A percentile compares a stretch with the other conserved stretches of the same genome.
phyloP scores from a whole-genome alignment of 805 yeast genomes.

The Candida ovalis region DNA sequence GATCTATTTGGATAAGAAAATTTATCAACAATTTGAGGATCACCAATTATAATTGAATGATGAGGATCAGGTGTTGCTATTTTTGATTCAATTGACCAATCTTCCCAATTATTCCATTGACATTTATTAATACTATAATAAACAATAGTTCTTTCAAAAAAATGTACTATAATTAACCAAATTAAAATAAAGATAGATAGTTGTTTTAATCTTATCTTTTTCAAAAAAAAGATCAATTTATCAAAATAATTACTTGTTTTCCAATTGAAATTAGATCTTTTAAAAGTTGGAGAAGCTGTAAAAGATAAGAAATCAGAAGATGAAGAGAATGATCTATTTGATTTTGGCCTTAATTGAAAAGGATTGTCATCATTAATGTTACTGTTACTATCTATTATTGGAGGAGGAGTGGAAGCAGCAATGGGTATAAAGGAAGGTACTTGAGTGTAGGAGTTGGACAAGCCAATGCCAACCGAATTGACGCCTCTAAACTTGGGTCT shows the following conservation, averaged over 20 bases:
- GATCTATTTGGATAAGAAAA: slow-evolving; percentile 81
- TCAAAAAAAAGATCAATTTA: too few relatives aligned
- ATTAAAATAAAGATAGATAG: slow-evolving; percentile 25
- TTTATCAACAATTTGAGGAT: slow-evolving; percentile 88
- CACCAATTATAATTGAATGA: slow-evolving; percentile 61
- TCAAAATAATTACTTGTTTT: background rate
- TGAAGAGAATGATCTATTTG: background rate
- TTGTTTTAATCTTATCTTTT: slow-evolving; percentile 17
- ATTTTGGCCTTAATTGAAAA: slow-evolving; percentile 1
- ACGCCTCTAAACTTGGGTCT: slow-evolving; percentile 15
- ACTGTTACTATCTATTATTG: background rate
- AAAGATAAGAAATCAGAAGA: background rate
- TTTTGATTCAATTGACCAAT: slow-evolving; percentile 41
- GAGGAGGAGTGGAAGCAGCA: background rate
- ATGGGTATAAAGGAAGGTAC: background rate
- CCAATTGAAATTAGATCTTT: background rate
- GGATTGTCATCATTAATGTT: background rate
- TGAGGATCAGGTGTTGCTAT: too few relatives aligned
- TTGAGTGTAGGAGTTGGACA: background rate
- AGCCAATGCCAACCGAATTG: slow-evolving; percentile 12
- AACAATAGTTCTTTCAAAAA: slow-evolving; percentile 53
- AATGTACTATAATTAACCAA: slow-evolving; percentile 46
- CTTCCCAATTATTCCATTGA: slow-evolving; percentile 66
- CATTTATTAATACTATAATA: slow-evolving; percentile 43
- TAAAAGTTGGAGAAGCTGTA: background rate